Evolutionary conservation across 2,329 filamentous ascomycete species (phyloP).

Genomic region (Beauveria australis): DNA sequence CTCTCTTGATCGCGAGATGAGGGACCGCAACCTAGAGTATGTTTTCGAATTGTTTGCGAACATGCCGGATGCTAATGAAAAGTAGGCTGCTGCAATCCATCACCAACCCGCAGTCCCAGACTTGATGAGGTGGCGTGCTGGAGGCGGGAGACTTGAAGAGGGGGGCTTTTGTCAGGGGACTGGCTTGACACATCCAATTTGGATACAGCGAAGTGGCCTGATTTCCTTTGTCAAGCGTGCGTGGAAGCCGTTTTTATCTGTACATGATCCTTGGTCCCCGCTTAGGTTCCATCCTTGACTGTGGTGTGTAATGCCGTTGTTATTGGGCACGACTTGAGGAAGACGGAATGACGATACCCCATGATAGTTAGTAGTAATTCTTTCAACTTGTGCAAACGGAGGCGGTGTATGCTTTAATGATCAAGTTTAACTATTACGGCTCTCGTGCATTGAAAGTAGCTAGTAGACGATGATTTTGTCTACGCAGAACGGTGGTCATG

Average conservation of each 20-base stretch:
- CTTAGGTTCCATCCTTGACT: not conserved
- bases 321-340: conserved; percentile 2
- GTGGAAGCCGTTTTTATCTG: not conserved
- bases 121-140: not conserved
- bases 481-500: too few relatives aligned
- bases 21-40: conserved; percentile 43
- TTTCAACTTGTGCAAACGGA: not conserved
- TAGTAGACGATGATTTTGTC: too few relatives aligned
- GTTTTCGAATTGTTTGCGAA: conserved; percentile 9
- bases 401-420: not conserved
- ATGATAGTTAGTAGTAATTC: conserved; percentile 6
- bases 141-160: not conserved
- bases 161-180: not conserved
- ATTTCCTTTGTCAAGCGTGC: not conserved
- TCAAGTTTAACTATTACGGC: too few relatives aligned
- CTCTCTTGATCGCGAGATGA: conserved; percentile 48
- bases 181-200: not conserved
- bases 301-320: not conserved
- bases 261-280: not conserved
- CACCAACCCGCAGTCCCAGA: conserved; percentile 12
- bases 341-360: conserved; percentile 10
- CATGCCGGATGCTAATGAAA: not conserved
- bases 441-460: too few relatives aligned
- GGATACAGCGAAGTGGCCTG: not conserved
- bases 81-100: conserved; percentile 16